These are phyloP conservation scores for Alternaria brassicicola DNA, from an alignment of 2,329 filamentous ascomycete genomes.

Conservation along the genomic window DNA sequence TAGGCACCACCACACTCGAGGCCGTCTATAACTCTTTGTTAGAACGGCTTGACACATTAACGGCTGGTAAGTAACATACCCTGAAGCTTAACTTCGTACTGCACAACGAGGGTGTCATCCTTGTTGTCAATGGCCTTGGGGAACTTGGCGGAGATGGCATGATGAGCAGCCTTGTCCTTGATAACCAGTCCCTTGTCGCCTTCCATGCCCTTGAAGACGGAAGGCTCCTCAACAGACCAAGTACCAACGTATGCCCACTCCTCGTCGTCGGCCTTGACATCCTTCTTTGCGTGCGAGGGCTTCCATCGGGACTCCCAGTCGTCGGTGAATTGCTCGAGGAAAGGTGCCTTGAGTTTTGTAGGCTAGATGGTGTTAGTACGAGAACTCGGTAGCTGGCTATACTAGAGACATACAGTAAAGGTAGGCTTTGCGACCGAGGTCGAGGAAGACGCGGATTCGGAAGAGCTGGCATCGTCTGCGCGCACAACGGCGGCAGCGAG, in stretches of 20 bases:
- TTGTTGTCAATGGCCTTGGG: constrained; percentile 96
- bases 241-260: constrained; percentile 98
- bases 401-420: constrained; percentile 75
- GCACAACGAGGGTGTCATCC: constrained; percentile 94
- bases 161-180: constrained; percentile 97
- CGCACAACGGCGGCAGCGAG: constrained; percentile 75
- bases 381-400: neutral
- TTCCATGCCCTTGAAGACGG: constrained; percentile 86
- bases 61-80: constrained; percentile 64
- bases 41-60: constrained; percentile 14
- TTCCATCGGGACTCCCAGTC: constrained; percentile 96
- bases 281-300: constrained; percentile 95
- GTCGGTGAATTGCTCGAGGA: constrained; percentile 98
- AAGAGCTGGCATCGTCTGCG: constrained; percentile 62
- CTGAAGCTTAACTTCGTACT: constrained; percentile 99
- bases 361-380: constrained; percentile 64
- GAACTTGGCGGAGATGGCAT: constrained; percentile 99
- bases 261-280: constrained; percentile 73
- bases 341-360: constrained; percentile 84
- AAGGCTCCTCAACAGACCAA: constrained; percentile 95
- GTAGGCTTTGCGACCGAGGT: constrained; percentile 72
- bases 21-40: constrained; percentile 68
- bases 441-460: constrained; percentile 59
- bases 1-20: constrained; percentile 98
- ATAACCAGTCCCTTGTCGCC: constrained; percentile 96